A percentile compares a stretch with the other conserved stretches of the same genome.
These are phyloP conservation scores for Hypoxylon crocopeplum DNA, from an alignment of 495 filamentous ascomycete species.

Conservation along the genomic window DNA sequence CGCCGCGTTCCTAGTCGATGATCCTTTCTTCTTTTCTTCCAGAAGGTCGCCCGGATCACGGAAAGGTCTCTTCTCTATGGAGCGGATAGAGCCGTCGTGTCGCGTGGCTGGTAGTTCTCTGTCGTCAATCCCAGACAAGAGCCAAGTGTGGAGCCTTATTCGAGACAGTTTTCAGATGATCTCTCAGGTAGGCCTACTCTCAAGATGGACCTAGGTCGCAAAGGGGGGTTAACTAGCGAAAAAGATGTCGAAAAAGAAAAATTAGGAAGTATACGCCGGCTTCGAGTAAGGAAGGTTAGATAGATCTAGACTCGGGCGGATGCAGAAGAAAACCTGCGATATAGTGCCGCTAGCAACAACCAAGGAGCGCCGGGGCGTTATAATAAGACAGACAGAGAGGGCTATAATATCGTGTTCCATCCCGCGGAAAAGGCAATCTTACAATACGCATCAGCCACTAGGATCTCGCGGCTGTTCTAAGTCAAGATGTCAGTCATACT, in stretches of 20 bases:
- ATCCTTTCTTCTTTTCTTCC: slow-evolving; percentile 20
- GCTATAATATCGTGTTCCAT: slow-evolving; percentile 11
- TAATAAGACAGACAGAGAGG: slow-evolving; percentile 10
- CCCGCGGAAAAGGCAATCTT: slow-evolving; percentile 10
- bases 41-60: slow-evolving; percentile 22
- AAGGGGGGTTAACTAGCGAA: slow-evolving; percentile 1
- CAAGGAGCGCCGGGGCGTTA: slow-evolving; percentile 7
- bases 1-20: slow-evolving; percentile 4
- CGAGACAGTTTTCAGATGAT: slow-evolving; percentile 15
- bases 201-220: too few species aligned
- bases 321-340: slow-evolving; percentile 24
- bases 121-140: background rate
- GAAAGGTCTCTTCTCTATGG: background rate
- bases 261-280: slow-evolving; percentile 13
- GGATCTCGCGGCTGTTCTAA: slow-evolving; percentile 12
- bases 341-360: slow-evolving; percentile 18
- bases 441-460: slow-evolving; percentile 7
- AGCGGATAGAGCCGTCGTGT: slow-evolving; percentile 19
- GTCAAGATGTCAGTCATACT: background rate
- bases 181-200: too few species aligned
- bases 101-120: slow-evolving; percentile 9
- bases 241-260: background rate
- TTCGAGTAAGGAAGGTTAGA: background rate
- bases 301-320: slow-evolving; percentile 31
- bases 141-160: background rate